Evolutionary conservation across 768 basidiomycete genomes (phyloP).

Genomic region (Pleurotus giganteus): DNA sequence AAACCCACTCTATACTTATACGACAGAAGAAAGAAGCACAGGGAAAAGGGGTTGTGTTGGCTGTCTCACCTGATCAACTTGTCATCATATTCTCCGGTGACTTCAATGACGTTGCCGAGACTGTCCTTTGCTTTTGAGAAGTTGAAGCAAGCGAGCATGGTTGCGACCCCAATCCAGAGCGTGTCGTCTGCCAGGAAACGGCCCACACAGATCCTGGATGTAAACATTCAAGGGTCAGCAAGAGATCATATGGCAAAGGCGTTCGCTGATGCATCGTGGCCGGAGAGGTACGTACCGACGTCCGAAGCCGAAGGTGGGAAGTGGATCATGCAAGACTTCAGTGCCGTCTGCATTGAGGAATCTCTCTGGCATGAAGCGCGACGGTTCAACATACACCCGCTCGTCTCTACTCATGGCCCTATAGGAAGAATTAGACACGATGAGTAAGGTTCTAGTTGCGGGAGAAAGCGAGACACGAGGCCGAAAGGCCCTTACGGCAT

Average conservation of each 20-base stretch:
- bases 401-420: slow-evolving; percentile 11
- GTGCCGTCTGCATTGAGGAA: slow-evolving; percentile 7
- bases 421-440: background rate
- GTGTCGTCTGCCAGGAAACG: slow-evolving; percentile 29
- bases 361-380: slow-evolving; percentile 2
- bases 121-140: slow-evolving; percentile 2
- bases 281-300: slow-evolving; percentile 2
- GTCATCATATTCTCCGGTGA: slow-evolving; percentile 26
- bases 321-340: background rate
- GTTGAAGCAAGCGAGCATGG: slow-evolving; percentile 17
- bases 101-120: slow-evolving; percentile 17
- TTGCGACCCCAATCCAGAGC: slow-evolving; percentile 31
- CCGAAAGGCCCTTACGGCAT: too few relatives aligned
- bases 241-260: background rate
- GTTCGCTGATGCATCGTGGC: background rate
- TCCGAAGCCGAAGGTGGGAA: slow-evolving; percentile 7
- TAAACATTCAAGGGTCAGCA: slow-evolving; percentile 23
- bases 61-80: slow-evolving; percentile 35
- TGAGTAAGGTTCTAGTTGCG: too few relatives aligned
- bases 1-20: too few relatives aligned
- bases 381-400: background rate
- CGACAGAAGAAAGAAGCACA: too few relatives aligned
- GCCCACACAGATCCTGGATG: slow-evolving; percentile 31
- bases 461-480: too few relatives aligned
- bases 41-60: too few relatives aligned